Base-by-base conservation (phyloP, 345 rosid species). In the Heritiera littoralis region DNA sequence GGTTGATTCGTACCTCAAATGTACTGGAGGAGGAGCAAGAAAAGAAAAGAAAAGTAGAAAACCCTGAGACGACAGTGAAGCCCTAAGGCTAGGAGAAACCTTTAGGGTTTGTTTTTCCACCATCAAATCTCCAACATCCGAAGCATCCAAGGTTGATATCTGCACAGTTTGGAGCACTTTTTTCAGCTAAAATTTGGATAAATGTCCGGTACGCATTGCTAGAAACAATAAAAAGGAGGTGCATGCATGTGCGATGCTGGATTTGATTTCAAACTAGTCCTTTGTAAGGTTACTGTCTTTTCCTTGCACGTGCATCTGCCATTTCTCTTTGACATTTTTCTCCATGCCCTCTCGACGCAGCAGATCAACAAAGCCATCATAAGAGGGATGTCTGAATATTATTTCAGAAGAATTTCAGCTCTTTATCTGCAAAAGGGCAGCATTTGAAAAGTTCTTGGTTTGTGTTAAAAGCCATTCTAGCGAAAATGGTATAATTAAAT, bases 281-380 rank as follows among this genome's bases (percentile, higher is more conserved):
- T 45, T 69, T 72, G 43, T 82, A 8, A 73, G 76, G 76, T 51
- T 32, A 58, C 67, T 82, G 79, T 74, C 70, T 78, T 67, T 63
- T 63, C 67, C 79, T 30, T 78, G 68, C 81, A 78, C 84, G 77
- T 82, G 84, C 35, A 48, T 58, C 6, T 51, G 78, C 55, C 64
- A 11, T 52, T 51, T 81, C 72, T 10, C 6, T 58, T 35, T 45
- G 32, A 6, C 46, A 12, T 63, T 43, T n/a, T 38, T 66, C 7
- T 2, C n/a, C n/a, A 54, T 54, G 58, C 7, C 7, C n/a, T 18
- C n/a, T 54, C n/a, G 6, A 54, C 7, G 58, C 55, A 54, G 58
- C 55, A 13, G 15, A 51, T 51, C 55, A 15, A 52, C 2, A 52
- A 52, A 52, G 6, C 55, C 1, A 51, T 7, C 38, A 3, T 35